phyloP scores from a whole-genome alignment of 805 yeast species.

The Metschnikowia cubensis region DNA sequence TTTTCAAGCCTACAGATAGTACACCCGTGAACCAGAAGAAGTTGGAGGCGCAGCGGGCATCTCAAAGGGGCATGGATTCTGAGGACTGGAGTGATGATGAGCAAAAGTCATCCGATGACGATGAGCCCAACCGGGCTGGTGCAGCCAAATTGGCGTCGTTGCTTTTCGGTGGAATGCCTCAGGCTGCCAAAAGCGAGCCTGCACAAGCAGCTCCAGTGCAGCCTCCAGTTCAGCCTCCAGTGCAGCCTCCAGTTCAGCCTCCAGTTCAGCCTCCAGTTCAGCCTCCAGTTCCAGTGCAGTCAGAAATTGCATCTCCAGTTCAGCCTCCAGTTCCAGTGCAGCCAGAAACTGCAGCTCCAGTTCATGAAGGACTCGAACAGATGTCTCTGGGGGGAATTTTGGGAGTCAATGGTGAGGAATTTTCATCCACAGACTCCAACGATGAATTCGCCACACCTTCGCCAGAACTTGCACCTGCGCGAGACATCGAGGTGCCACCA shows the following conservation, averaged over 20 bases:
- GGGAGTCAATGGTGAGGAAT: conserved; percentile 2
- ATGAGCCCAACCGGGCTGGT: conserved; percentile 45
- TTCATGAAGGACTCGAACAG: not conserved
- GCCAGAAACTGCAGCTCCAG: not conserved
- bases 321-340: not conserved
- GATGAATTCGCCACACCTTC: conserved; percentile 18
- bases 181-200: conserved; percentile 20
- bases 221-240: not conserved
- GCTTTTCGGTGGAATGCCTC: conserved; percentile 49
- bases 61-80: conserved; percentile 55
- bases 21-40: conserved; percentile 48
- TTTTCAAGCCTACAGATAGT: conserved; percentile 47
- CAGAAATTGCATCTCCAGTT: not conserved
- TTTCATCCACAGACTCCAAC: conserved; percentile 10
- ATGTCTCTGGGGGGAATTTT: not conserved
- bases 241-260: not conserved
- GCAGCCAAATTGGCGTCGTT: conserved; percentile 55
- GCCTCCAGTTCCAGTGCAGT: not conserved
- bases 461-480: conserved; percentile 12
- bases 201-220: not conserved
- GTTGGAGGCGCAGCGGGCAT: conserved; percentile 66
- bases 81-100: conserved; percentile 48
- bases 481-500: conserved; percentile 7
- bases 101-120: conserved; percentile 46
- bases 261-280: not conserved